Conservation (phyloP, 2,329 filamentous ascomycete species). For the Leptosphaerulina australis region DNA sequence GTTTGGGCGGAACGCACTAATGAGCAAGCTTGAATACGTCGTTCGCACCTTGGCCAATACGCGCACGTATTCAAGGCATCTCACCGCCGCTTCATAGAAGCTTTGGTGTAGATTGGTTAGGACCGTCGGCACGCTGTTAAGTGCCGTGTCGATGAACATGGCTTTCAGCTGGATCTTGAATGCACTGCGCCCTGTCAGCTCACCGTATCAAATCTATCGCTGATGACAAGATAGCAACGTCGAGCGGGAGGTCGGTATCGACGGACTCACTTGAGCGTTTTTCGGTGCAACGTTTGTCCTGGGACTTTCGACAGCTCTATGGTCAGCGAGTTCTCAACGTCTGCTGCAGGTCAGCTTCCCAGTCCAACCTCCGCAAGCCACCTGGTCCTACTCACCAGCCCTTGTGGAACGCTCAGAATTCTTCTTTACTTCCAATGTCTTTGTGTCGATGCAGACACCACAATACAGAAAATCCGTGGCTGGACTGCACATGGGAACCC, state of each 20-base stretch:
- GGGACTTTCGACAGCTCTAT: slow-evolving; percentile 75
- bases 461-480: slow-evolving; percentile 82
- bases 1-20: slow-evolving; percentile 51
- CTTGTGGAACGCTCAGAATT: slow-evolving; percentile 63
- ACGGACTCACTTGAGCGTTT: slow-evolving; percentile 67
- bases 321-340: slow-evolving; percentile 73
- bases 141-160: slow-evolving; percentile 80
- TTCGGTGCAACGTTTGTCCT: slow-evolving; percentile 79
- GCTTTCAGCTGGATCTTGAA: slow-evolving; percentile 86
- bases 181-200: slow-evolving; percentile 48
- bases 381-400: slow-evolving; percentile 50
- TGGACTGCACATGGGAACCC: slow-evolving; percentile 48
- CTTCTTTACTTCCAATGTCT: slow-evolving; percentile 75
- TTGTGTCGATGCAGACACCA: slow-evolving; percentile 76
- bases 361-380: neutral
- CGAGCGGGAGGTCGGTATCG: slow-evolving; percentile 1
- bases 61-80: slow-evolving; percentile 66
- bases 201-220: neutral
- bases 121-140: slow-evolving; percentile 74
- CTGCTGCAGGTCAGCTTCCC: slow-evolving; percentile 41
- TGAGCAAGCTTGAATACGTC: slow-evolving; percentile 66
- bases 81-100: slow-evolving; percentile 78
- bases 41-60: slow-evolving; percentile 64
- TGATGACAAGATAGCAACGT: neutral
- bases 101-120: slow-evolving; percentile 75